phyloP scores from a whole-genome alignment of 1,284 basidiomycete genomes.

The Entoloma clypeatum region DNA sequence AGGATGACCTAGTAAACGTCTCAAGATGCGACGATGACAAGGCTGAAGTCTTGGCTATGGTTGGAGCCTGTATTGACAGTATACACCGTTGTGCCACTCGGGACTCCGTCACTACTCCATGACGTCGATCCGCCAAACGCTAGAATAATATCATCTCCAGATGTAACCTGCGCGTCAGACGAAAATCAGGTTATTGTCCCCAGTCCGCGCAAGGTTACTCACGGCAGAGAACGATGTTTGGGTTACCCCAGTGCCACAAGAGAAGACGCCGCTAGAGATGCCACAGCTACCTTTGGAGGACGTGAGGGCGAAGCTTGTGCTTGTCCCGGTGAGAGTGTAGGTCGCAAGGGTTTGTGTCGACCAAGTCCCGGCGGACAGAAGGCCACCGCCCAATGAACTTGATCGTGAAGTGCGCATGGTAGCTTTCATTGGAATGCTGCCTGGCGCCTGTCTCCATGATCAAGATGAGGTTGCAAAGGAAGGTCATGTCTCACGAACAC shows the following conservation, averaged over 20 bases:
- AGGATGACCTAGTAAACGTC: too few species aligned
- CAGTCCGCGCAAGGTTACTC: conserved; percentile 17
- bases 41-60: conserved; percentile 41
- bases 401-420: conserved; percentile 38
- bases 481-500: conserved; percentile 4
- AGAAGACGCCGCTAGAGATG: conserved; percentile 36
- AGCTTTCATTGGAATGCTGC: conserved; percentile 40
- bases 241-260: conserved; percentile 45
- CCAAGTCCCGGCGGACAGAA: conserved; percentile 48
- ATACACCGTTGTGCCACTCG: conserved; percentile 51
- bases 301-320: conserved; percentile 44
- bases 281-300: conserved; percentile 52
- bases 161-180: conserved; percentile 35
- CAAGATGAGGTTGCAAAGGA: background rate
- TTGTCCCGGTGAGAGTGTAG: conserved; percentile 37
- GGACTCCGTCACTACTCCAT: conserved; percentile 48
- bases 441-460: conserved; percentile 24
- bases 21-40: conserved; percentile 34
- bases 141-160: conserved; percentile 45
- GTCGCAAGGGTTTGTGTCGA: conserved; percentile 49
- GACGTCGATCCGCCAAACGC: conserved; percentile 48
- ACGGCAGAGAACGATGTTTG: conserved; percentile 52
- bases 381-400: conserved; percentile 36
- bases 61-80: conserved; percentile 47
- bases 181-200: background rate